Base-by-base conservation (phyloP, 352 stramenopile species). In the Pythium pyrilobum region DNA sequence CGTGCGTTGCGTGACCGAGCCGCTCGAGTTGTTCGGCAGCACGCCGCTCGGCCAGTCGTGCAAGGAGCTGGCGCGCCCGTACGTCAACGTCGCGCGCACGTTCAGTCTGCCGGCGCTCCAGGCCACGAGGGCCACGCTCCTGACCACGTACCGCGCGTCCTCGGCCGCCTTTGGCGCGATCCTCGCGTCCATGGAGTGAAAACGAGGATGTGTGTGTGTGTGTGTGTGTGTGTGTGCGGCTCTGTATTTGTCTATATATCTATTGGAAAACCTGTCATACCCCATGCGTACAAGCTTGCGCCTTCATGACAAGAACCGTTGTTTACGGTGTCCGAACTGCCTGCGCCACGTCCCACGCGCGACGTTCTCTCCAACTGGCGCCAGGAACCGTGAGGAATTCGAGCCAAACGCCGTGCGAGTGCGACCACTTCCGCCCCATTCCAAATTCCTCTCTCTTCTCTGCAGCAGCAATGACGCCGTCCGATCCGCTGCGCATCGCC, bases 81-180 rank as follows among this genome's bases (percentile, higher is more conserved):
- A 89, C 43, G 60, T 88, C 52, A 87, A 74, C 24, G 72, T 92
- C 20, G 78, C 79, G 45, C 66, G 65, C 25, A 72, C 81, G 11
- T 89, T 92, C 43, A 92, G 78, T 45, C 59, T 79, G 16, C 81
- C 81, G 5, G 81, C 81, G 27, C 67, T 92, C 47, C 45, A 79
- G 47, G 81, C 79, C 7, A 69, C 78, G 2, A 85, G 75, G 38
- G 67, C 77, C n/a, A 85, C 81, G 18, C 48, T 89, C 34, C 70
- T 77, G 49, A 92, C 81, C 52, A 89, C 81, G 12, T 83, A 89
- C 43, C 66, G 69, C 16, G 79, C 79, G 25, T 89, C 81, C 12
- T 70, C 66, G 9, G 81, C 81, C n/a, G 81, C 78, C 18, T 59
- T 87, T n/a, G 71, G 77, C 12, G 81, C 81, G 11, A 72, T 90